Percentiles rank a stretch among this genome's conserved stretches.
phyloP scores from a whole-genome alignment of 2,329 filamentous ascomycete species.

The Leptographium flavum region DNA sequence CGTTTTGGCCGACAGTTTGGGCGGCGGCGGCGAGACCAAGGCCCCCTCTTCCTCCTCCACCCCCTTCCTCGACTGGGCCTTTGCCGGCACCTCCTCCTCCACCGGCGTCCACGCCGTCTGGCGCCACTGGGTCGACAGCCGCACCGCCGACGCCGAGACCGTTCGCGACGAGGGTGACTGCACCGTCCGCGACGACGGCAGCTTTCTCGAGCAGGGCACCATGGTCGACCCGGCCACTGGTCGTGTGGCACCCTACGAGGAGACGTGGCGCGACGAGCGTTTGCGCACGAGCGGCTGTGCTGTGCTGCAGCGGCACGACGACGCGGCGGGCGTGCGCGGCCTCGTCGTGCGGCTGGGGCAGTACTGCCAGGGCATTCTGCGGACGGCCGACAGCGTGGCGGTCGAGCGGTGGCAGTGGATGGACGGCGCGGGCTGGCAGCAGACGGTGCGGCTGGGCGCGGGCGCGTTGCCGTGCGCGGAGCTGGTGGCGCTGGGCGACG shows the following conservation, averaged over 20 bases:
- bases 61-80: conserved; percentile 57
- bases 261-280: conserved; percentile 40
- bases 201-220: conserved; percentile 39
- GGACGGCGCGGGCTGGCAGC: not conserved
- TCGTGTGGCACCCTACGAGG: conserved; percentile 42
- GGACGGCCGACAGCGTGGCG: conserved; percentile 25
- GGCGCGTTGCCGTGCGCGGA: conserved; percentile 6
- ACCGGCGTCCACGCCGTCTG: conserved; percentile 26
- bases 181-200: conserved; percentile 25
- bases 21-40: conserved; percentile 1
- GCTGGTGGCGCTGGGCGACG: not conserved
- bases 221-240: conserved; percentile 46
- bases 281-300: conserved; percentile 15
- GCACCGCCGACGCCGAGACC: conserved; percentile 21
- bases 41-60: too few species aligned
- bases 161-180: conserved; percentile 43
- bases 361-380: conserved; percentile 41
- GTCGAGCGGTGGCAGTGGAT: conserved; percentile 41
- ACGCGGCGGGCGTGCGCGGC: conserved; percentile 24
- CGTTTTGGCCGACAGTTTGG: conserved; percentile 24
- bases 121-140: conserved; percentile 47
- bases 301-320: conserved; percentile 27
- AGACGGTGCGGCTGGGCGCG: not conserved
- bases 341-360: conserved; percentile 38
- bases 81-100: conserved; percentile 39